Percentiles rank a stretch among this genome's conserved stretches.
These are phyloP conservation scores for Zygnema cylindricum DNA, from an alignment of 139 green algal genomes.

Conservation along the genomic window DNA sequence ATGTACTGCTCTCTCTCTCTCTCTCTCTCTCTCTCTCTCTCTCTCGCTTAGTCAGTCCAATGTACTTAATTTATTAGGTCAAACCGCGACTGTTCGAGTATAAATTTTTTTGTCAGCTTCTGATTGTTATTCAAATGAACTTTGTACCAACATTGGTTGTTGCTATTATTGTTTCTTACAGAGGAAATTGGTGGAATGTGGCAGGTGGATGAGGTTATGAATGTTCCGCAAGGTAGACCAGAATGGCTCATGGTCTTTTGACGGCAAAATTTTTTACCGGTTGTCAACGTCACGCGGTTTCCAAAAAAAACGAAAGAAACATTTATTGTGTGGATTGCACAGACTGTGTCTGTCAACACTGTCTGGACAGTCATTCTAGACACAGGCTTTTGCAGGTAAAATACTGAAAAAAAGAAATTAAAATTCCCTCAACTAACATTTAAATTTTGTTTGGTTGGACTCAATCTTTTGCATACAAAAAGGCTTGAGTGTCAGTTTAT, in stretches of 20 bases:
- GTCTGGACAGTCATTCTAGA: conserved; percentile 5
- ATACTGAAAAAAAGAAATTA: too few relatives aligned
- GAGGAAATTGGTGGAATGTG: neutral
- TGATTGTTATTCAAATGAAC: conserved; percentile 62
- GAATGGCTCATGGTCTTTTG: conserved; percentile 31
- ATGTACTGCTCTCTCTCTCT: conserved; percentile 47
- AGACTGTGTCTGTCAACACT: conserved; percentile 49
- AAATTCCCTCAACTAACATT: too few relatives aligned
- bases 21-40: conserved; percentile 46
- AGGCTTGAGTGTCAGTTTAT: conserved; percentile 1
- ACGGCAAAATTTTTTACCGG: conserved; percentile 29
- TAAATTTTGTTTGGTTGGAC: neutral
- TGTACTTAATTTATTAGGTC: neutral
- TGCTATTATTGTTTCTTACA: neutral
- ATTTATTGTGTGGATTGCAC: conserved; percentile 44
- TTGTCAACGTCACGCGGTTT: neutral
- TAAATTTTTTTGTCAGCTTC: neutral
- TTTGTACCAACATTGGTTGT: conserved; percentile 62
- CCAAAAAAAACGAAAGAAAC: conserved; percentile 49
- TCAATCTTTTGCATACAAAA: neutral
- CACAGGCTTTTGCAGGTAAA: conserved; percentile 42
- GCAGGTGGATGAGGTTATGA: neutral
- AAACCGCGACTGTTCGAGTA: neutral
- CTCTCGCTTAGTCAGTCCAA: conserved; percentile 2
- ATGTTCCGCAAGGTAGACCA: conserved; percentile 18